Evolutionary conservation across 257 asterid species (phyloP), one percentile per base, ranked within the genome.

Genomic region (Thymus quinquecostatus): DNA sequence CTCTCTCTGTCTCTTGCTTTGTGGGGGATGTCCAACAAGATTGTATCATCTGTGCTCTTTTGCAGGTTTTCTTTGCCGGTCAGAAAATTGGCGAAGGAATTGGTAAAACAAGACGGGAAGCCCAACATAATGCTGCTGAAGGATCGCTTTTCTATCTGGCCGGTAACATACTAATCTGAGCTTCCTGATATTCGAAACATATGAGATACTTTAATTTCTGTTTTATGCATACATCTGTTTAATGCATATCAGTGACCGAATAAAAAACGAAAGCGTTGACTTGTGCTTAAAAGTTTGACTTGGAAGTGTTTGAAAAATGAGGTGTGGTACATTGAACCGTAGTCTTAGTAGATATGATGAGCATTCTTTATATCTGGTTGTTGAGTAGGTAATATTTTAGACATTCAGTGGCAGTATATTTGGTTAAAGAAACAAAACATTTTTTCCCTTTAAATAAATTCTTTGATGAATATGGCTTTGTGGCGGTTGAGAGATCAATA

Each of bases 91-190:
- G 99, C 36, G 86, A 89, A 80, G 99, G 94, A 80, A 58, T 70
- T 68, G 98, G 99, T 69, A 82, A 80, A 84, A 92, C 99, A 63
- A 92, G 97, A 83, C 88, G 90, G 82, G 97, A 87, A 87, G 98
- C 99, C 44, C 96, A 84, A 48, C 80, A 69, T 70, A 81, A 61
- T 64, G 98, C 99, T 78, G 90, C 93, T 6, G 92, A 92, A 73
- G 89, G 72, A 69, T 87, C 99, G 75, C 93, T 95, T 71, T 68
- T 84, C 77, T 67, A 81, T 82, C 84, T 95, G 88, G 96, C 96
- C 54, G 98, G 99, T 89, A 86, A 74, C 65, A 57, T 82, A 57
- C 63, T 10, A 33, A 55, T 64, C 33, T 43, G 50, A 13, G 53
- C 69, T 67, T 50, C 77, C 59, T 74, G 45, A 68, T 75, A 47